These are phyloP conservation scores for Phialophora expanda DNA, from an alignment of 2,329 filamentous ascomycete genomes.

Conservation along the genomic window DNA sequence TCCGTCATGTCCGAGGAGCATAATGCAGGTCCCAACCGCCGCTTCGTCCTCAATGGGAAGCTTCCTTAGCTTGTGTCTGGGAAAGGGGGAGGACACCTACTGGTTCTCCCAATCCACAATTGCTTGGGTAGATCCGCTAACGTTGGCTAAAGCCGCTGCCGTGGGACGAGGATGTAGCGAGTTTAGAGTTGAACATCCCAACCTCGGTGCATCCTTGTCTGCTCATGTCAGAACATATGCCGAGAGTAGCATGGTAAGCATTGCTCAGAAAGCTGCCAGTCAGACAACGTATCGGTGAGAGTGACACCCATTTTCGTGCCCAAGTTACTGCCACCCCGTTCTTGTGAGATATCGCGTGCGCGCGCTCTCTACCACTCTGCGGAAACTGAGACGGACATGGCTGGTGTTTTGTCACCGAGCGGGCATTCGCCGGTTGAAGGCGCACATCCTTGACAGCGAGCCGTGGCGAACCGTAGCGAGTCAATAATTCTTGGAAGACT, in stretches of 20 bases:
- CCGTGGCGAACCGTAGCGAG: not conserved
- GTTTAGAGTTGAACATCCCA: no score
- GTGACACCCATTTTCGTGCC: not conserved
- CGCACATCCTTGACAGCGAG: not conserved
- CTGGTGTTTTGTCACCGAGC: not conserved
- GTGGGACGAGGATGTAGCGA: not conserved
- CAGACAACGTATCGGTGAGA: not conserved
- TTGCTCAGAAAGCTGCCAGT: not conserved
- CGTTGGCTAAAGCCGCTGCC: not conserved
- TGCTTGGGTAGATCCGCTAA: not conserved
- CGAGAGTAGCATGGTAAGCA: not conserved
- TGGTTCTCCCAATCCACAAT: not conserved
- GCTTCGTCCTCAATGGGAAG: not conserved
- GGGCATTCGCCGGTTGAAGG: not conserved
- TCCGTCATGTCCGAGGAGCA: not conserved
- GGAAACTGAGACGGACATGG: not conserved
- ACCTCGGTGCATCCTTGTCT: not conserved
- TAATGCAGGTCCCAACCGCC: conserved; percentile 4
- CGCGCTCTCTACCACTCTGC: not conserved
- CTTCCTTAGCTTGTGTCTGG: not conserved
- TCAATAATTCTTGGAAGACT: not conserved
- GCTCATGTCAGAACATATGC: not conserved
- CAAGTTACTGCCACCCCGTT: not conserved
- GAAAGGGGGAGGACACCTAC: not conserved
- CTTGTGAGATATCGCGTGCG: no score